Evolutionary conservation across 495 filamentous ascomycete species (phyloP), one percentile per base, ranked within the genome.

Genomic region (Penicillium macrosclerotiorum): DNA sequence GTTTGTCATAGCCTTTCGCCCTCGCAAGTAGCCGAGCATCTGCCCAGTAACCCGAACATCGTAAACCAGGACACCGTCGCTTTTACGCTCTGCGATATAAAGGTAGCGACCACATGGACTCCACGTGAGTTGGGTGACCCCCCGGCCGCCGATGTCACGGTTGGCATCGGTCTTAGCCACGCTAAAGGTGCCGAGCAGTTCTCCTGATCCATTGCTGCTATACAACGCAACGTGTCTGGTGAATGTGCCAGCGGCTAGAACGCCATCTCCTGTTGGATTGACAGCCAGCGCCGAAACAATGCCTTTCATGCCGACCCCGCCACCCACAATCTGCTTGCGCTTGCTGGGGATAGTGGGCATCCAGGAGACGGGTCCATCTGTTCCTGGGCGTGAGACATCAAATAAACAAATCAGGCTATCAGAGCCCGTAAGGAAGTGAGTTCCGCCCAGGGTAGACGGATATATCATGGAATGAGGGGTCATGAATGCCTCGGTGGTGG

Each of bases 21-120:
- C 89, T 11, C 67, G 69, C 39, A 96, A 69, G 67, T 78, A 82
- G 12, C 81, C 83, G 5, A 98, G 68, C 54, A 84, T 63, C 53
- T 80, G 75, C 1, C 84, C 78, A 6, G 80, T 79, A 4, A 85
- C 84, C 11, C 94, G 77, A 20, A 96, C 72, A 68, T 98, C 93
- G 68, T 90, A 96, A 2, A 95, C 76, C 38, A 88, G 60, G 8
- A 96, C 60, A 5, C 82, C 85, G 29, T 78, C 73, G 38, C 88
- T 85, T 54, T 80, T 81, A 25, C 94, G 77, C 72, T 97, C 94
- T n/a, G 82, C 86, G 12, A 95, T 80, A 55, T 88, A 83, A 24
- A 98, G 66, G 66, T 96, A 97, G 47, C 81, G 72, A n/a, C 89
- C 92, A 69, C 89, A 92, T 0, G 81, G 77, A 52, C 86, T 92